Base-by-base conservation (phyloP, 1,139 yeast species). In the Candida sp. region DNA sequence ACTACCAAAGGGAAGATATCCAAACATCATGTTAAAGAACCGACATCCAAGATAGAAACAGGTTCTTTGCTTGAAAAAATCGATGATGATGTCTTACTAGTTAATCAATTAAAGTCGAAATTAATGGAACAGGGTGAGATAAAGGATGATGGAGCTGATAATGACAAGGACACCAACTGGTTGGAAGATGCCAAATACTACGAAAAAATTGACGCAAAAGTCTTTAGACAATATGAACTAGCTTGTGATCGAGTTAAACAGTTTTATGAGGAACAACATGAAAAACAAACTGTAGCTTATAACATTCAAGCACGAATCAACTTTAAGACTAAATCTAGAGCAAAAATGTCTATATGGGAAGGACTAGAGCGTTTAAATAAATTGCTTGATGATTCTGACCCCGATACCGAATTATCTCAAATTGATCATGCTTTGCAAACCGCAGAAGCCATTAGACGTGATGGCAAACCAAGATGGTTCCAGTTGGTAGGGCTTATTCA, bases 361-460 rank as follows among this genome's bases (percentile, higher is more conserved):
- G 90, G 88, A 0, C 58, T 84, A 22, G 79, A 79, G 46, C 79
- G 78, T 49, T 65, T 84, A 35, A 83, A 83, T 55, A 77, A 80
- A 50, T 62, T 84, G 22, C 66, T 84, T 29, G 90, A 84, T 56
- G 89, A 84, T 44, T 78, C 85, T 43, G 90, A 84, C 55, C 90
- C 90, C 0, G 90, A 84, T 56, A 84, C 89, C 0, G 88, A 84
- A 54, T 66, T 84, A 33, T 81, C 87, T 0, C 90, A 84, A 54
- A 84, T 84, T 40, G 89, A 84, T 53, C 90, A 84, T 59, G 89
- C 90, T 0, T 57, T 84, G 23, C 90, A 84, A 60, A 84, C 90
- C 0, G 90, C 90, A 2, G 89, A 84, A 53, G 88, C 89, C 3
- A 84, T 84, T 41, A 64, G 88, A 51, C 61, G 75, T 45, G 90